Evolutionary conservation across 1,284 basidiomycete species (phyloP).

Genomic region (Fomitopsis schrenkii): DNA sequence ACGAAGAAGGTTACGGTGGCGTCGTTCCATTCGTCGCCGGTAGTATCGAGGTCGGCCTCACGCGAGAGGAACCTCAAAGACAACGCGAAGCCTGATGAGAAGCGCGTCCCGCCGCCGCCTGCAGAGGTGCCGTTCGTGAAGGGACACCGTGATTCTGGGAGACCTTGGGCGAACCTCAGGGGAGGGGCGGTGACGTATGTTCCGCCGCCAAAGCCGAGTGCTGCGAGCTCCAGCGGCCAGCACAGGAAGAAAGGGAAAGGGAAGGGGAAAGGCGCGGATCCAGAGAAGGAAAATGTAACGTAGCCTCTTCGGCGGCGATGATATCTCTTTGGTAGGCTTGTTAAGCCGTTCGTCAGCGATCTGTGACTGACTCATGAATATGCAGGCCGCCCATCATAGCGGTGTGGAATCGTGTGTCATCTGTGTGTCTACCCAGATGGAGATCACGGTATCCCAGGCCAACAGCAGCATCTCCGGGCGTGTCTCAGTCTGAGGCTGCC

Average conservation of each 20-base stretch:
- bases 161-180: constrained; percentile 47
- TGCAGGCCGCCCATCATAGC: too few relatives aligned
- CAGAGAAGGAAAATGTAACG: neutral
- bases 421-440: too few relatives aligned
- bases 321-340: too few relatives aligned
- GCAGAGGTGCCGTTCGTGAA: constrained; percentile 31
- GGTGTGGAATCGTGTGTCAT: too few relatives aligned
- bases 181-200: constrained; percentile 37
- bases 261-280: neutral
- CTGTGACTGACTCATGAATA: too few relatives aligned
- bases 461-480: too few relatives aligned
- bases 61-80: constrained; percentile 21
- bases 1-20: constrained; percentile 49
- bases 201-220: constrained; percentile 19
- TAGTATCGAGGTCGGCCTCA: constrained; percentile 34
- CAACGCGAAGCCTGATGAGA: constrained; percentile 30
- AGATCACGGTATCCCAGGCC: too few relatives aligned
- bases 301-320: neutral
- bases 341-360: too few relatives aligned
- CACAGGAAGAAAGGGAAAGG: neutral
- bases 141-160: constrained; percentile 17
- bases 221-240: neutral
- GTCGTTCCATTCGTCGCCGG: constrained; percentile 39
- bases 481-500: too few relatives aligned
- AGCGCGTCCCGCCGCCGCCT: constrained; percentile 40